These are phyloP conservation scores for Beauveria australis DNA, from an alignment of 2,329 filamentous ascomycete genomes.

Conservation along the genomic window DNA sequence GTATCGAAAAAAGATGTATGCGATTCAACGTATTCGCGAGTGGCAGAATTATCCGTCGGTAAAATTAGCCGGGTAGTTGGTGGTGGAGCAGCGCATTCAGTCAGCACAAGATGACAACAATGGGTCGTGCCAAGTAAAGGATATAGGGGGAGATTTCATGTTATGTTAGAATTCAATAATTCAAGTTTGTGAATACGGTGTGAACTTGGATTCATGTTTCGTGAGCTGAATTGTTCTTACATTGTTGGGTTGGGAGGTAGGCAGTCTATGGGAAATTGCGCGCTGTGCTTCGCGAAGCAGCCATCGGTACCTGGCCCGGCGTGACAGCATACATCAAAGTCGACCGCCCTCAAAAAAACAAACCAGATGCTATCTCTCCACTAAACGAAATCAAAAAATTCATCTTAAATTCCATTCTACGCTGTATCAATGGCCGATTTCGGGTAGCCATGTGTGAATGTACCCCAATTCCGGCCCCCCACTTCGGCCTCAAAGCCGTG, in stretches of 20 bases:
- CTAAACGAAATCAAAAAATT: neutral
- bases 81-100: neutral
- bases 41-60: constrained; percentile 2
- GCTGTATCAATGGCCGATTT: neutral
- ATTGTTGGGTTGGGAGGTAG: no score
- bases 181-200: no score
- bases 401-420: neutral
- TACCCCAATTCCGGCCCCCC: constrained; percentile 23
- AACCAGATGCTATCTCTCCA: no score
- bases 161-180: no score
- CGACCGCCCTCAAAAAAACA: no score
- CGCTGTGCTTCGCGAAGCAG: neutral
- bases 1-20: neutral
- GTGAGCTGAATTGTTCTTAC: no score
- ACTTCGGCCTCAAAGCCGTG: constrained; percentile 21
- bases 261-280: no score
- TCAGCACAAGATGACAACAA: neutral
- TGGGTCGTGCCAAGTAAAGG: neutral
- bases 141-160: no score
- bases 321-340: no score
- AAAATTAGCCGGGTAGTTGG: neutral
- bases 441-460: constrained; percentile 21
- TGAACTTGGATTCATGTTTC: no score
- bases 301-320: no score
- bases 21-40: neutral